These are phyloP conservation scores for Mimosa pudica DNA, from an alignment of 306 rosid genomes.

Conservation along the genomic window DNA sequence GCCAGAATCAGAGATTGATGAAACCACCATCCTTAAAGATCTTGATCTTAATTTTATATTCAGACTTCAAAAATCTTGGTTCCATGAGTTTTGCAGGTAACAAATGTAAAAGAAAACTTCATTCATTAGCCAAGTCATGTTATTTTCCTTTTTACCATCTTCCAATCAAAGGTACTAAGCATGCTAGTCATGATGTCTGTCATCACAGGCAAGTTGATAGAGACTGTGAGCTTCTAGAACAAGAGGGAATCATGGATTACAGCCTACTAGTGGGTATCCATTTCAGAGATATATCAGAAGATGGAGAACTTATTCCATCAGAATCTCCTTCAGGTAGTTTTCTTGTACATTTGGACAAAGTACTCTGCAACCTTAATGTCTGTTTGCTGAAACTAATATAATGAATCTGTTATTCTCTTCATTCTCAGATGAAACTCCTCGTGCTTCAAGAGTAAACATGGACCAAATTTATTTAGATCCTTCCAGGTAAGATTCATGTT, in stretches of 20 bases:
- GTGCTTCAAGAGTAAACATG: slow-evolving; percentile 50
- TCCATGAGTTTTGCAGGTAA: slow-evolving; percentile 86
- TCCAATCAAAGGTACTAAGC: slow-evolving; percentile 21
- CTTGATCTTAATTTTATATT: slow-evolving; percentile 92
- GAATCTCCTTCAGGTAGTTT: slow-evolving; percentile 58
- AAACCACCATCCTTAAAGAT: slow-evolving; percentile 88
- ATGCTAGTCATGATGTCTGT: background rate
- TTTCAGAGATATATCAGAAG: slow-evolving; percentile 69
- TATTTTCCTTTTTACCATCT: background rate
- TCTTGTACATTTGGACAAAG: slow-evolving; percentile 20
- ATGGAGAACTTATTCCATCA: slow-evolving; percentile 65
- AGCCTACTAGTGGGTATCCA: slow-evolving; percentile 86
- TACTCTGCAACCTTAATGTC: background rate
- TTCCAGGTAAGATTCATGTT: slow-evolving; percentile 58
- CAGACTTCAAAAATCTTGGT: slow-evolving; percentile 65
- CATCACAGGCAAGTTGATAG: slow-evolving; percentile 74
- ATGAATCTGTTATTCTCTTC: slow-evolving; percentile 8
- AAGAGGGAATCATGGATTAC: slow-evolving; percentile 93
- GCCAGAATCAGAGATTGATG: slow-evolving; percentile 75
- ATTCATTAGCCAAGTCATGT: background rate
- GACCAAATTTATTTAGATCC: slow-evolving; percentile 71
- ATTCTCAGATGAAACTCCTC: slow-evolving; percentile 53
- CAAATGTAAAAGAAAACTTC: background rate
- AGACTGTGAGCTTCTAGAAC: slow-evolving; percentile 91
- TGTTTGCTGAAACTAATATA: background rate